A percentile compares a stretch with the other conserved stretches of the same genome.
Conservation (phyloP, 345 rosid species). For the Trapa bicornis region DNA sequence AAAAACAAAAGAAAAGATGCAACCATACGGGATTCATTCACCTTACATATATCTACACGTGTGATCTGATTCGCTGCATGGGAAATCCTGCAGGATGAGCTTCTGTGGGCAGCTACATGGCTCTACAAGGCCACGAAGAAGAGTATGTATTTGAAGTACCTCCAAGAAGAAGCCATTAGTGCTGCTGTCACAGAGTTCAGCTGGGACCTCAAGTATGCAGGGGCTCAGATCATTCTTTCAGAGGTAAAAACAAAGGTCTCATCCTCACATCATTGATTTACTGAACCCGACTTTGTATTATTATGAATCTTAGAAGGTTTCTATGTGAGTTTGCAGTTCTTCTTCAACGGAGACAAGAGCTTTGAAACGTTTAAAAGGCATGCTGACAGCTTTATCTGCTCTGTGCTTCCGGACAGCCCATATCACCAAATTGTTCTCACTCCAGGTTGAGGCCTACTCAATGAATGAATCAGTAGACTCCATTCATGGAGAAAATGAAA, state of each 20-base stretch:
- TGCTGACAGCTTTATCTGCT: constrained; percentile 70
- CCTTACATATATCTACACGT: too few relatives aligned
- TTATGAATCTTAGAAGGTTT: too few relatives aligned
- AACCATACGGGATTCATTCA: too few relatives aligned
- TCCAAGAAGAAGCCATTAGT: constrained; percentile 44
- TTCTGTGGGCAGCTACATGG: constrained; percentile 95
- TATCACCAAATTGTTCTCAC: constrained; percentile 44
- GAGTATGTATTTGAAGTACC: constrained; percentile 24
- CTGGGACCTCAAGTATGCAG: constrained; percentile 93
- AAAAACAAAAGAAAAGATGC: too few relatives aligned
- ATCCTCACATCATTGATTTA: not conserved
- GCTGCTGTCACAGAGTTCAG: constrained; percentile 67
- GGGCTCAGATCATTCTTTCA: constrained; percentile 59
- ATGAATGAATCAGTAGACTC: too few relatives aligned
- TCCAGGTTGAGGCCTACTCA: constrained; percentile 30
- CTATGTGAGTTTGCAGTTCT: constrained; percentile 24
- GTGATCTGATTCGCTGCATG: too few relatives aligned
- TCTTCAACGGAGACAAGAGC: constrained; percentile 31
- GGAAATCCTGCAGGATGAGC: constrained; percentile 51
- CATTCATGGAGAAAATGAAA: too few relatives aligned
- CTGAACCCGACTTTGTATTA: too few relatives aligned
- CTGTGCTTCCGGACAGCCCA: constrained; percentile 59
- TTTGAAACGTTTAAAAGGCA: constrained; percentile 40
- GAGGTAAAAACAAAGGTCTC: constrained; percentile 25
- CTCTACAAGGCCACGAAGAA: constrained; percentile 49